A percentile compares a stretch with the other conserved stretches of the same genome.
Evolutionary conservation across 2,329 filamentous ascomycete genomes (phyloP).

Genomic region (Epichloe typhina): DNA sequence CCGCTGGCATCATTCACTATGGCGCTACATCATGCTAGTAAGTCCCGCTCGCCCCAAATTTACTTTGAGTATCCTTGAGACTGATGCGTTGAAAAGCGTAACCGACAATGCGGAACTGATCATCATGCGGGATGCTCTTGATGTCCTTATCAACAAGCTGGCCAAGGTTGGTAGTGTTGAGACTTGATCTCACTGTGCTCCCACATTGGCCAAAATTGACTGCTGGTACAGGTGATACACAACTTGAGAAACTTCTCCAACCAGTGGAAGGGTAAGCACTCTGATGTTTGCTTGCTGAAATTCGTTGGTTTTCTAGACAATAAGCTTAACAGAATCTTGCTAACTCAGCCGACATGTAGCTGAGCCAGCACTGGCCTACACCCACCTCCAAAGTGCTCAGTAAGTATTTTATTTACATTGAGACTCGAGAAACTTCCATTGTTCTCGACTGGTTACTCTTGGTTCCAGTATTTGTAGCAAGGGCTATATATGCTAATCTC

Average conservation of each 20-base stretch:
- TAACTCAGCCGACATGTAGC: conserved; percentile 2
- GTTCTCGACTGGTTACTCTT: not conserved
- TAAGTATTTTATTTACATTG: too few species aligned
- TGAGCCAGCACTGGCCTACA: conserved; percentile 62
- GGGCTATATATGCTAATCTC: not conserved
- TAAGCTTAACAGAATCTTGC: not conserved
- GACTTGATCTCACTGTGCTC: too few species aligned
- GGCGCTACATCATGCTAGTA: conserved; percentile 23
- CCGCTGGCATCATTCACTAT: conserved; percentile 73
- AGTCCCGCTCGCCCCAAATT: too few species aligned
- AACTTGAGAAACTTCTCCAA: conserved; percentile 62
- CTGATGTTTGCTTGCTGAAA: conserved; percentile 1
- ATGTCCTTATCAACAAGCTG: conserved; percentile 65
- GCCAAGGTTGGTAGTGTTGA: conserved; percentile 42
- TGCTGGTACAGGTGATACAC: conserved; percentile 43
- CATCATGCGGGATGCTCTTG: conserved; percentile 48
- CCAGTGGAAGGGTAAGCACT: conserved; percentile 46
- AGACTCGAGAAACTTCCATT: not conserved
- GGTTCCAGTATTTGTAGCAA: too few species aligned
- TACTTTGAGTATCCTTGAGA: too few species aligned
- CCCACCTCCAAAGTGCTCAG: conserved; percentile 54
- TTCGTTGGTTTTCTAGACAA: not conserved
- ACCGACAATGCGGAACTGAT: conserved; percentile 73
- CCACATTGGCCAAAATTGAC: too few species aligned
- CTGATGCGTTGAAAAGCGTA: conserved; percentile 17